Evolutionary conservation across 768 basidiomycete genomes (phyloP).

Genomic region (Tylopilus plumbeoviolaceoides): DNA sequence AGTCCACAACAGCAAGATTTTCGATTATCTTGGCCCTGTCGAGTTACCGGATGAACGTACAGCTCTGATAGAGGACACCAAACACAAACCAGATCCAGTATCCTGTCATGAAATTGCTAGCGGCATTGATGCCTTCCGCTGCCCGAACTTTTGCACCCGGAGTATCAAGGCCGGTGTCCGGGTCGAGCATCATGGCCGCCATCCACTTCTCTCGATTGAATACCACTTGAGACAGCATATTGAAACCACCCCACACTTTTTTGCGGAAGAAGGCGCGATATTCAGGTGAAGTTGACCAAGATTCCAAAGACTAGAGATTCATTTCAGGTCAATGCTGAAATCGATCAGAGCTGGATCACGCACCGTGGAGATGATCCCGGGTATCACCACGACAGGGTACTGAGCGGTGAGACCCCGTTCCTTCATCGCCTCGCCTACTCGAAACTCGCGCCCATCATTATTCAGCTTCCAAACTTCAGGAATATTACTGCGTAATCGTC

Average conservation of each 20-base stretch:
- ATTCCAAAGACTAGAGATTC: conserved; percentile 68
- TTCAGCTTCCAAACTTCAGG: conserved; percentile 82
- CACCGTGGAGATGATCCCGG: conserved; percentile 87
- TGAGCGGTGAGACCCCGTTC: conserved; percentile 61
- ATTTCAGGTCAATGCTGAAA: background rate
- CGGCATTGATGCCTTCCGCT: conserved; percentile 89
- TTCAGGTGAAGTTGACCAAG: conserved; percentile 87
- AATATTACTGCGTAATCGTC: conserved; percentile 57
- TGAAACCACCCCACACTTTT: conserved; percentile 74
- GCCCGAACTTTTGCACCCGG: conserved; percentile 82
- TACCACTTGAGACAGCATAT: conserved; percentile 79
- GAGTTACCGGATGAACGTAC: background rate
- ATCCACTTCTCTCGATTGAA: conserved; percentile 91
- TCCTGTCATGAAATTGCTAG: conserved; percentile 80
- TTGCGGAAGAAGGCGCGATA: conserved; percentile 91
- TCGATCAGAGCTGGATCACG: conserved; percentile 18
- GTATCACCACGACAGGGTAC: conserved; percentile 81
- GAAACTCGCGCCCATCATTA: conserved; percentile 76
- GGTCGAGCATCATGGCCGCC: conserved; percentile 84
- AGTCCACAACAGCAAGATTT: conserved; percentile 89
- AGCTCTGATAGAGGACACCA: background rate
- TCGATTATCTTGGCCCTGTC: conserved; percentile 86
- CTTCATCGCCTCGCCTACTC: conserved; percentile 66
- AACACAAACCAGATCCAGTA: conserved; percentile 85
- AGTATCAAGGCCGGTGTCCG: conserved; percentile 87